Base-by-base conservation (phyloP, 371 early-diverging fungal species). In the Actinomucor elegans region DNA sequence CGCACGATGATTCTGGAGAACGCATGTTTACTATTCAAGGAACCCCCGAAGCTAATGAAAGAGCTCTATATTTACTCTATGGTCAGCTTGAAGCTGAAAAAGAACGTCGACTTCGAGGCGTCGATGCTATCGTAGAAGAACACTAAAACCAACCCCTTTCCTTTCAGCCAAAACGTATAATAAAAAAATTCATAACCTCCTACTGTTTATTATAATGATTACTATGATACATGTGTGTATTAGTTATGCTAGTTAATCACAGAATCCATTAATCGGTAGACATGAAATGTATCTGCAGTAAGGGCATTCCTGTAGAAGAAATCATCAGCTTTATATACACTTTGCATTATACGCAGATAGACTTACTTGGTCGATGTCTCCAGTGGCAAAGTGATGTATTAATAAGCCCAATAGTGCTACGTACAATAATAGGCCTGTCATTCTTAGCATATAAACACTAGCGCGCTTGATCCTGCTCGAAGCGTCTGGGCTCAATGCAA, bases 11-110 rank as follows among this genome's bases (percentile, higher is more conserved):
- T 48, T 66, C 79, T 23, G 88, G 83, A 44, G 93, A 93, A 64
- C 81, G 96, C 8, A 84, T 93, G 79, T 90, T 96, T 52, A 94
- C 94, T 21, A 90, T 96, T 64, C 85, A 86, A 47, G 96, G 96
- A 34, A 83, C 89, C 1, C 73, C 85, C 10, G 94, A 94, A 59
- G 77, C 87, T 49, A 93, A 91, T 67, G 90, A 92, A 71, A 86
- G 86, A 69, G 96, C 96, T 2, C 74, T 94, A 47, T 92, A 87
- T 51, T 77, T 95, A 63, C 80, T 96, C 35, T 92, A 93, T 64
- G 86, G 86, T 18, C 87, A 93, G 69, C 67, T 96, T 49, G 94
- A 96, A 71, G 71, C 72, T 44, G 96, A 96, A 83, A 88, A 85
- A 61, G 87, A 88, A 60, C 86, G 85, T 59, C 87, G 91, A 51